A percentile compares a stretch with the other conserved stretches of the same genome.
Evolutionary conservation across 2,329 filamentous ascomycete species (phyloP).

Genomic region (Alternaria metachromatica): DNA sequence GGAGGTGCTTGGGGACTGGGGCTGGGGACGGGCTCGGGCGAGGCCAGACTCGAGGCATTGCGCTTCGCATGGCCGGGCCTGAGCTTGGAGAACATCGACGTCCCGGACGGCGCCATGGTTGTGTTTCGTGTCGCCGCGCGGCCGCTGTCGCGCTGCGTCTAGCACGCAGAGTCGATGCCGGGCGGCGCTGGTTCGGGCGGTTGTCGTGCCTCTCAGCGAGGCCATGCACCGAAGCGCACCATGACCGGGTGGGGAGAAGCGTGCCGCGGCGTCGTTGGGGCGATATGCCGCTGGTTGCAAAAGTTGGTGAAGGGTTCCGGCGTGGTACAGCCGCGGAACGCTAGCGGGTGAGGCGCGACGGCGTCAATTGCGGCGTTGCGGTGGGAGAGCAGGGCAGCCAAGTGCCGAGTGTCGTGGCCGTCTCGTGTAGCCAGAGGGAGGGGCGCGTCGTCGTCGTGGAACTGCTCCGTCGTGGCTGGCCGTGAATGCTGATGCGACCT

Average conservation of each 20-base stretch:
- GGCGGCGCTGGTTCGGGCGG: conserved; percentile 6
- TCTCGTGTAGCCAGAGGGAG: conserved; percentile 4
- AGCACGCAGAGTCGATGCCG: conserved; percentile 5
- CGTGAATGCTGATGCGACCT: conserved; percentile 8
- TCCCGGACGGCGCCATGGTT: conserved; percentile 49
- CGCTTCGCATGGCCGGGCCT: conserved; percentile 49
- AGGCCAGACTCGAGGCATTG: conserved; percentile 44
- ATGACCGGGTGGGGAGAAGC: conserved; percentile 24
- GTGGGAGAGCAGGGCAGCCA: not conserved
- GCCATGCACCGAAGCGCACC: conserved; percentile 36
- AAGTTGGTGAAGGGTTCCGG: conserved; percentile 26
- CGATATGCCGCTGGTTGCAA: conserved; percentile 8
- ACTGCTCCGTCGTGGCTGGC: not conserved
- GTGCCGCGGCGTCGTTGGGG: conserved; percentile 7
- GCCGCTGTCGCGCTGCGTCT: conserved; percentile 24
- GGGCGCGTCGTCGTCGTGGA: not conserved
- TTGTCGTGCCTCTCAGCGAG: conserved; percentile 43
- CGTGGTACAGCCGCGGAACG: conserved; percentile 29
- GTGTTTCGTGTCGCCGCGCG: conserved; percentile 19
- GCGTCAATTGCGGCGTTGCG: not conserved
- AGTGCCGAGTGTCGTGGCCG: not conserved
- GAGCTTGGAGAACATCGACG: conserved; percentile 51
- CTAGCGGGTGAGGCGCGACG: conserved; percentile 3
- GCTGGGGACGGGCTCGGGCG: conserved; percentile 40
- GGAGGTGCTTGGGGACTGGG: conserved; percentile 34